Conservation (phyloP, 495 filamentous ascomycete genomes). For the Aspergillus asperescens region DNA sequence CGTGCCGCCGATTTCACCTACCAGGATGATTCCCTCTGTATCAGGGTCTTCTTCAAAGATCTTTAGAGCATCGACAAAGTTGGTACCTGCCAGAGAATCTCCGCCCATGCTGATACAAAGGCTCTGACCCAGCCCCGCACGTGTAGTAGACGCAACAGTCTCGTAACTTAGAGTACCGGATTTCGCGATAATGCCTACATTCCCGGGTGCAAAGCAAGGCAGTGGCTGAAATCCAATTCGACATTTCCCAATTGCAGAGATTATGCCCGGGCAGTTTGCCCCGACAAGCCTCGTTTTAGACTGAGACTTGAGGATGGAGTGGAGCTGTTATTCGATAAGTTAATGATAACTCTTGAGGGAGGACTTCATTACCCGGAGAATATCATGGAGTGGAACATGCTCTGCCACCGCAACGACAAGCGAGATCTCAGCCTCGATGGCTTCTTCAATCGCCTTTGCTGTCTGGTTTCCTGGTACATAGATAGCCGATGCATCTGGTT, state of each 20-base stretch:
- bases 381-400: slow-evolving; percentile 84
- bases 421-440: slow-evolving; percentile 82
- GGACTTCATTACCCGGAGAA: slow-evolving; percentile 55
- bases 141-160: slow-evolving; percentile 75
- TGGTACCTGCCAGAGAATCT: slow-evolving; percentile 77
- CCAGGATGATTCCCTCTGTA: slow-evolving; percentile 75
- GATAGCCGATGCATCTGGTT: slow-evolving; percentile 79
- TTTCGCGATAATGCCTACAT: slow-evolving; percentile 78
- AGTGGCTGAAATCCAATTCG: slow-evolving; percentile 85
- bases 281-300: slow-evolving; percentile 77
- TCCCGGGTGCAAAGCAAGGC: slow-evolving; percentile 66
- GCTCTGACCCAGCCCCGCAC: slow-evolving; percentile 79
- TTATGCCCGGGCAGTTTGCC: slow-evolving; percentile 84
- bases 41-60: slow-evolving; percentile 69
- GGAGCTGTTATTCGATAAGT: slow-evolving; percentile 46
- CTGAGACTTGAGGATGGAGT: slow-evolving; percentile 74
- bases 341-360: background rate
- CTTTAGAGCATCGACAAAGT: slow-evolving; percentile 69
- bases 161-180: slow-evolving; percentile 89
- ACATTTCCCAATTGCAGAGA: slow-evolving; percentile 74
- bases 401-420: slow-evolving; percentile 87
- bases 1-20: slow-evolving; percentile 82
- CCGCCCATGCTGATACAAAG: slow-evolving; percentile 85
- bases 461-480: slow-evolving; percentile 81
- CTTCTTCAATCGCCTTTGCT: slow-evolving; percentile 74